Conservation (phyloP, 2,329 filamentous ascomycete genomes). For the Phialocephala subalpina region DNA sequence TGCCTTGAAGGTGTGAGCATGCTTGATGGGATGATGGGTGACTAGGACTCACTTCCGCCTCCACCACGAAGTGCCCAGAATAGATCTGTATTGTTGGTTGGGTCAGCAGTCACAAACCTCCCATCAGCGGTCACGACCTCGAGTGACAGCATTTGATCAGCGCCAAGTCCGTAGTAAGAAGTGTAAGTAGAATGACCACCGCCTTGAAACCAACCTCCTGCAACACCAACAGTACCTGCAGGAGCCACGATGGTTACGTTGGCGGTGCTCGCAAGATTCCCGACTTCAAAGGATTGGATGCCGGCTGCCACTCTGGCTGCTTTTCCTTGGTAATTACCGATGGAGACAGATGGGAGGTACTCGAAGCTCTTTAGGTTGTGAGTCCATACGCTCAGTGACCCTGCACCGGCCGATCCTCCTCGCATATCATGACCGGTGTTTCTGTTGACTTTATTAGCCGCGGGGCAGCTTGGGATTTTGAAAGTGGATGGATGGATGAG, state of each 20-base stretch:
- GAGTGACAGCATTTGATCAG: conserved; percentile 29
- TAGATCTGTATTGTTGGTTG: conserved; percentile 41
- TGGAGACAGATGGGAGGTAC: conserved; percentile 17
- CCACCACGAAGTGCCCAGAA: conserved; percentile 41
- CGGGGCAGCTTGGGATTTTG: background rate
- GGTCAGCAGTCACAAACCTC: conserved; percentile 25
- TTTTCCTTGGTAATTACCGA: conserved; percentile 19
- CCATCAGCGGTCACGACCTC: conserved; percentile 30
- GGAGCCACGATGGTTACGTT: conserved; percentile 24
- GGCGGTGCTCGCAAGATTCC: conserved; percentile 45
- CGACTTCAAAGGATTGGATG: conserved; percentile 23
- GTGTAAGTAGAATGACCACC: conserved; percentile 27
- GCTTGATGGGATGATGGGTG: background rate
- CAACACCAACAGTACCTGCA: conserved; percentile 20
- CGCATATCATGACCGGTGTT: conserved; percentile 56
- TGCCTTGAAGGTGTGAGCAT: conserved; percentile 39
- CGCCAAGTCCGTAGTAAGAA: conserved; percentile 27
- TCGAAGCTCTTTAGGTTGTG: conserved; percentile 27
- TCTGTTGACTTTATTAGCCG: conserved; percentile 39
- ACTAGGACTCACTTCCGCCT: conserved; percentile 14
- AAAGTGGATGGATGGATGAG: background rate
- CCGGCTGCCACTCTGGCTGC: conserved; percentile 40
- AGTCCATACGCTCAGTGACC: conserved; percentile 28
- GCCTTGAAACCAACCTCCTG: conserved; percentile 33
- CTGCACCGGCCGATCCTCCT: conserved; percentile 52